Percentiles rank a stretch among this genome's conserved stretches.
These are phyloP conservation scores for Amanita polypyramis DNA, from an alignment of 768 basidiomycete genomes.

Conservation along the genomic window DNA sequence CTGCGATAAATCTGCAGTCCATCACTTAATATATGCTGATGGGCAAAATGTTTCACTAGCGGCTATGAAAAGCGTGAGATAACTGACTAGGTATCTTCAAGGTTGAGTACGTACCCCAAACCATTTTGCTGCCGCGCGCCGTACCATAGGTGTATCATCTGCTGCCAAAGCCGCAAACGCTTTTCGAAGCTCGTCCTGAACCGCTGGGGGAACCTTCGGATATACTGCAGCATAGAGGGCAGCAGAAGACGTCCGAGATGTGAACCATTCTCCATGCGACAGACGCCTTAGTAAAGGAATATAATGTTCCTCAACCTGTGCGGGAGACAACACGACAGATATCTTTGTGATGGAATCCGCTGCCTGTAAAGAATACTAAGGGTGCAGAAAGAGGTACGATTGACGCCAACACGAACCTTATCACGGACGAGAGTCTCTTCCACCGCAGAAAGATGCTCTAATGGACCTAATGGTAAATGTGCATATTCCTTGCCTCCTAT, in stretches of 20 bases:
- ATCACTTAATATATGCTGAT: constrained; percentile 75
- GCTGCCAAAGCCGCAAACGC: constrained; percentile 72
- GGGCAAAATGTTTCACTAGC: constrained; percentile 68
- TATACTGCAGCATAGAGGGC: constrained; percentile 91
- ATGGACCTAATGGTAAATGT: constrained; percentile 79
- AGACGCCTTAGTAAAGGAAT: constrained; percentile 86
- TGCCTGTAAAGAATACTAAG: constrained; percentile 42
- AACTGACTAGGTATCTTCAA: constrained; percentile 6
- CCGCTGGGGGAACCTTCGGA: constrained; percentile 54
- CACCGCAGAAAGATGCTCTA: constrained; percentile 93
- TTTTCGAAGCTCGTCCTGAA: constrained; percentile 85
- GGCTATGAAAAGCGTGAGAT: constrained; percentile 35
- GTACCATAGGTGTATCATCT: constrained; percentile 98
- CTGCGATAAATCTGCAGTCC: constrained; percentile 88
- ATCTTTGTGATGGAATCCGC: constrained; percentile 93
- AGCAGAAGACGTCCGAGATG: constrained; percentile 91
- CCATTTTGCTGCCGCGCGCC: constrained; percentile 92
- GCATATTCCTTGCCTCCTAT: constrained; percentile 84
- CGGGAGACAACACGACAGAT: constrained; percentile 60
- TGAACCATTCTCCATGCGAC: constrained; percentile 96
- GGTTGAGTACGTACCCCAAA: constrained; percentile 63
- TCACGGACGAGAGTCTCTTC: constrained; percentile 98
- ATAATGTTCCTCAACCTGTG: constrained; percentile 82
- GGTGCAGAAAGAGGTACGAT: constrained; percentile 7
- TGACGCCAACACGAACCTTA: constrained; percentile 50